Base-by-base conservation (phyloP, 2,329 filamentous ascomycete species). In the Leptographium galeiforme region DNA sequence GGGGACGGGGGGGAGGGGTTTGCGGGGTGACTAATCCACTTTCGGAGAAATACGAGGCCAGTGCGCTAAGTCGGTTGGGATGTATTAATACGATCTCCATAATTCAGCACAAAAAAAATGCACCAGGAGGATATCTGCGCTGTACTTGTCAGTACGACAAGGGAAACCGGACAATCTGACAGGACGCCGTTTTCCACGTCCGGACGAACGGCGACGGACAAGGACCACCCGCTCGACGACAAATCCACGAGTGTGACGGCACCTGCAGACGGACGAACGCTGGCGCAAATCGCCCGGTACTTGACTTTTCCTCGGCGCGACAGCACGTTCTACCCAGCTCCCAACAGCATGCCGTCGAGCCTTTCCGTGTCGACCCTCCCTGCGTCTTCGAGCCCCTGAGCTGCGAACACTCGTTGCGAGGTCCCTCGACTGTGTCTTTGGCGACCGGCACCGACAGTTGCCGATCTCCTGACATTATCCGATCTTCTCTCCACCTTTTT, bases 101-200 rank as follows among this genome's bases (percentile, higher is more conserved):
- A 41, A 41, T 14, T 43, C 11, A n/a, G 19, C 50, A 48, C 14
- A 41, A 53, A 54, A 53, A 54, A 53, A 53, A 50, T 40, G 43
- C 41, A 16, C 54, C 58, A 61, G 54, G 58, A 60, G 56, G 56
- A 60, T 48, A 59, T 54, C 58, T 61, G 56, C 59, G 57, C 58
- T 39, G 59, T 61, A 60, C 56, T 57, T 59, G 53, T 59, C 55
- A 60, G 59, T 56, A 59, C 57, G 56, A 58, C 53, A 46, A 44
- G 48, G 53, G 53, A 51, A 32, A 48, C 45, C 5, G 18, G 40
- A 14, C 40, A 45, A 48, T 19, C 34, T 41, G 30, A 19, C 54
- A 52, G 43, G 44, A 50, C 41, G 34, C 41, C 13, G 34, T 34
- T 19, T 41, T 12, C 12, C 36, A 11, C 40, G n/a, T 19, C 40